Conservation (phyloP, 1,139 yeast genomes). For the Blastobotrys indianensis region DNA sequence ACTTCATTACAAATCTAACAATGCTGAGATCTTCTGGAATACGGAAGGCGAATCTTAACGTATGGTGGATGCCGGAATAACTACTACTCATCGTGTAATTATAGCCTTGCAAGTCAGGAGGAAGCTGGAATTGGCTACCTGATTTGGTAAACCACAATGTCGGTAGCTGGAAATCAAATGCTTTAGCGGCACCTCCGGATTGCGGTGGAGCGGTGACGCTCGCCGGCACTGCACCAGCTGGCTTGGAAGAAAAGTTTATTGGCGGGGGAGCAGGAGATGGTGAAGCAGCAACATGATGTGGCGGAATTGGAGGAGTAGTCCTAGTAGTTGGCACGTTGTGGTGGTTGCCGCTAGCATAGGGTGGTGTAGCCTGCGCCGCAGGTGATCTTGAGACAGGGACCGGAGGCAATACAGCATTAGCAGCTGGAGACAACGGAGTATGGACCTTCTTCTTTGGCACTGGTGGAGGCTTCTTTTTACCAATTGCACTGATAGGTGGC, state of each 20-base stretch:
- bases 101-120: slow-evolving; percentile 24
- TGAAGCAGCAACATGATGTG: background rate
- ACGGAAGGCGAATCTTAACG: slow-evolving; percentile 34
- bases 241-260: slow-evolving; percentile 9
- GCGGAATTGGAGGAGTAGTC: slow-evolving; percentile 1
- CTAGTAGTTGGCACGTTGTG: background rate
- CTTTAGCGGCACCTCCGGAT: slow-evolving; percentile 14
- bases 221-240: slow-evolving; percentile 10
- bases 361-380: background rate
- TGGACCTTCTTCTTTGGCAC: slow-evolving; percentile 28
- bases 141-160: slow-evolving; percentile 28
- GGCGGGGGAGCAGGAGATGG: slow-evolving; percentile 5
- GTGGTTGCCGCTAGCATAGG: no score
- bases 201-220: slow-evolving; percentile 8
- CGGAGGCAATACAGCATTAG: slow-evolving; percentile 5
- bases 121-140: slow-evolving; percentile 20
- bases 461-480: slow-evolving; percentile 30
- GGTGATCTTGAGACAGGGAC: background rate
- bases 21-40: slow-evolving; percentile 47
- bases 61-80: slow-evolving; percentile 16
- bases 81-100: slow-evolving; percentile 19
- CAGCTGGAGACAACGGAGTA: slow-evolving; percentile 4
- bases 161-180: slow-evolving; percentile 24
- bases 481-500: slow-evolving; percentile 12
- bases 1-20: slow-evolving; percentile 41